A percentile compares a stretch with the other conserved stretches of the same genome.
Evolutionary conservation across 179 eudicot species (phyloP).

Genomic region (Silene vulgaris): DNA sequence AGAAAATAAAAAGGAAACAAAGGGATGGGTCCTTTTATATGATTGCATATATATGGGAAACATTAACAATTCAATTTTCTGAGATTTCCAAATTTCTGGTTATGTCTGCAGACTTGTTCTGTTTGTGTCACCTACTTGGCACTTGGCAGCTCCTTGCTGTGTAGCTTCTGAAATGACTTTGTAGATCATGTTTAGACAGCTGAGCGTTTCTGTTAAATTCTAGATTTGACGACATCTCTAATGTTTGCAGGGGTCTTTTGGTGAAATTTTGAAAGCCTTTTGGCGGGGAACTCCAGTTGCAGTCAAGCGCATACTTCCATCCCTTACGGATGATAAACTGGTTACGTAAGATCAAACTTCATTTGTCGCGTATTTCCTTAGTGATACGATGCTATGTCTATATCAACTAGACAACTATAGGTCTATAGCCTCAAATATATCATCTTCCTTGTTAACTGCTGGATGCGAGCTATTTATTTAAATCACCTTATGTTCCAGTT

Average conservation of each 20-base stretch:
- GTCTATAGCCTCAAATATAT: not conserved
- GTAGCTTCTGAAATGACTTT: conserved; percentile 6
- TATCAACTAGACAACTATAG: conserved; percentile 7
- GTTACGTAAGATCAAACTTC: conserved; percentile 61
- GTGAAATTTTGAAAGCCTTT: conserved; percentile 86
- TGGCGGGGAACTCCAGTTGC: conserved; percentile 99
- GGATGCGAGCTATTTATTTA: not conserved
- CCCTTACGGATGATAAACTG: conserved; percentile 90
- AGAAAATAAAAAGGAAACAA: not conserved
- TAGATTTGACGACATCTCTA: conserved; percentile 13
- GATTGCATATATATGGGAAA: not conserved
- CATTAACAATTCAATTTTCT: not conserved
- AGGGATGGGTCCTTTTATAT: not conserved
- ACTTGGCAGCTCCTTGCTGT: not conserved
- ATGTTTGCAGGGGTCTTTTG: conserved; percentile 77
- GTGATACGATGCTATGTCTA: not conserved
- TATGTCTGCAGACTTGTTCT: not conserved
- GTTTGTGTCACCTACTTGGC: not conserved
- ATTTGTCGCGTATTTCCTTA: conserved; percentile 7
- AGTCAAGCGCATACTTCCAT: conserved; percentile 96
- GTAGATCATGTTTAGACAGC: not conserved
- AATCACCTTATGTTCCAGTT: not conserved
- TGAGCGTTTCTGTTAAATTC: not conserved
- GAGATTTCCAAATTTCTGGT: conserved; percentile 3
- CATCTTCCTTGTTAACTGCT: not conserved